Conservation (phyloP, 2,329 filamentous ascomycete genomes). For the Sarocladiaceae sp. region DNA sequence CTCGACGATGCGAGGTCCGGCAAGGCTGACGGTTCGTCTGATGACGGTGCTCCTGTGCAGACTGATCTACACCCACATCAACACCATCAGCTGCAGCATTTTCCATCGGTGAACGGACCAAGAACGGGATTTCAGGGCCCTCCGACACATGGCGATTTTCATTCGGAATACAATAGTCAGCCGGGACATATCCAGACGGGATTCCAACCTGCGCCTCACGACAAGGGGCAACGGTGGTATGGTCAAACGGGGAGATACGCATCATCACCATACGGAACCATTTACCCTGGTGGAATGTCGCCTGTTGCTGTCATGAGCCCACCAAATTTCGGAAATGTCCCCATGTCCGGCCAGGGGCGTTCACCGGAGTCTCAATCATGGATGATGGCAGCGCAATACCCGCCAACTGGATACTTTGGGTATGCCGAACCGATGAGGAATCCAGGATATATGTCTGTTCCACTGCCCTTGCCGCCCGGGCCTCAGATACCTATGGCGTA, state of each 20-base stretch:
- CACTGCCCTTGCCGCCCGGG: not conserved
- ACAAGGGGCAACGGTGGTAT: too few species aligned
- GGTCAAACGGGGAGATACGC: too few species aligned
- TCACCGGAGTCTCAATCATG: not conserved
- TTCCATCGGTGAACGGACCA: not conserved
- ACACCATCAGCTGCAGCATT: not conserved
- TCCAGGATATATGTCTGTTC: too few species aligned
- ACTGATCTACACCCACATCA: not conserved
- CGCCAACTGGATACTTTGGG: not conserved
- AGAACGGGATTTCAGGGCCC: not conserved
- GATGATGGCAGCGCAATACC: not conserved
- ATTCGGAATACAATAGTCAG: too few species aligned
- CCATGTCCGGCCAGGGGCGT: not conserved
- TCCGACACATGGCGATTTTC: too few species aligned
- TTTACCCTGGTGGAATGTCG: too few species aligned
- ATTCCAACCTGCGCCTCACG: too few species aligned
- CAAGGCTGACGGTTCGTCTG: slow-evolving; percentile 7
- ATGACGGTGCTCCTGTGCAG: slow-evolving; percentile 1
- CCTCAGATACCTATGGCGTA: not conserved
- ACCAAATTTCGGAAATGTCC: too few species aligned
- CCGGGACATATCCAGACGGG: too few species aligned
- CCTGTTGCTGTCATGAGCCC: too few species aligned
- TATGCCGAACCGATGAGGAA: not conserved
- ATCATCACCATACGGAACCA: too few species aligned
- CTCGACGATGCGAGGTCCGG: slow-evolving; percentile 1